Evolutionary conservation across 495 filamentous ascomycete genomes (phyloP), one percentile per base, ranked within the genome.

Genomic region (Daldinia grandis): DNA sequence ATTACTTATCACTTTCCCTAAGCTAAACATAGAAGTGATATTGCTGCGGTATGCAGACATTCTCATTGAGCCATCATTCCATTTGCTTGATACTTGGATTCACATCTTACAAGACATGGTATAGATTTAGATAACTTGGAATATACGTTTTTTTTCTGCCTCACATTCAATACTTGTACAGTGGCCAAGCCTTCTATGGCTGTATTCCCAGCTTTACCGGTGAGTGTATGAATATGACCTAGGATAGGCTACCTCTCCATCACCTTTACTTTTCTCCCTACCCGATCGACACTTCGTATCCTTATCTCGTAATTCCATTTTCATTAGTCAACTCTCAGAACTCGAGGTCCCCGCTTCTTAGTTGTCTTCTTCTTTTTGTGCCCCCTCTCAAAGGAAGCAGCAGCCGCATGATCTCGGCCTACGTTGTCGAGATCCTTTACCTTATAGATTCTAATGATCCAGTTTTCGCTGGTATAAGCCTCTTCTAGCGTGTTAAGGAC

Each of bases 391-490:
- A 98, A 99, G 35, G 93, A 91, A 38, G 89, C 86, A 2, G 93
- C 96, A 57, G 87, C 88, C 30, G 85, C 87, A 80, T 98, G 95
- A 74, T 97, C 93, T 75, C 96, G 87, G 28, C 93, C 95, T 56
- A 99, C 82, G 76, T 98, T 98, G 81, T 99, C 96, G 37, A 98
- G 89, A 72, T 97, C 94, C 82, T 99, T 99, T 76, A 99, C 96
- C 85, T 99, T 99, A 85, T 97, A 99, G 78, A 99, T 98, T 57
- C 96, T 86, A 78, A 99, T 98, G 78, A 99, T 99, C 96, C 96
- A 99, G 85, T 99, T 99, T 86, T 99, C 96, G 73, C 93, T 97
- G 47, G 96, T 99, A 81, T 95, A 99, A 1, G 96, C 96, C 80
- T 99, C 96, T 76, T 98, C 96, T 40, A 99, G 78, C 17, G 90